Evolutionary conservation across 2,329 filamentous ascomycete species (phyloP), one percentile per base, ranked within the genome.

Genomic region (Sclerotinia glacialis): DNA sequence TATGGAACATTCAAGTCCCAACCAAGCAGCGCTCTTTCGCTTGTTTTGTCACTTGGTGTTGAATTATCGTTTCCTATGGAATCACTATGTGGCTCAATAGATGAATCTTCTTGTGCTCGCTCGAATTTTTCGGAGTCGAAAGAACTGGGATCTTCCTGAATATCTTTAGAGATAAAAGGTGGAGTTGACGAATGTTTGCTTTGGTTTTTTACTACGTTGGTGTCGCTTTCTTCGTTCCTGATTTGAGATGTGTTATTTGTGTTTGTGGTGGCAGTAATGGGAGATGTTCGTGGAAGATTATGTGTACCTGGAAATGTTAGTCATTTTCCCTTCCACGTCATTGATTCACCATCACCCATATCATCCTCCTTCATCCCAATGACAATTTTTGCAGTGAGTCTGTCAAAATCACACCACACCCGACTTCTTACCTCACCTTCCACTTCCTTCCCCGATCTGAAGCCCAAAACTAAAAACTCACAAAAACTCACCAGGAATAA

Each of bases 401-500:
- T 31, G 9, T 46, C 9, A 54, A 11, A 8, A n/a, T 31, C 26
- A 58, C 8, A 0, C 9, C 23, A 31, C 11, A 18, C 28, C 3
- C 16, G 8, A 21, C 7, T 9, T 7, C 54, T 18, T 1, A 46
- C n/a, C 7, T 60, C 3, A 14, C 5, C 2, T 11, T 28, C 3
- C 6, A n/a, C 42, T 21, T 14, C 5, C 8, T 14, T 23, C 6
- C 5, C 18, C 23, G 21, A 3, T 0, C 7, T 2, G 6, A 53
- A 34, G 14, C 5, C 12, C 11, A 6, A 53, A 9, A n/a, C 4
- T 3, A 16, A 18, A 34, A 34, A 34, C 2, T 40, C 37, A 40
- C 6, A 21, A 7, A 6, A 31, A n/a, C 56, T 60, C 56, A 60
- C 56, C 56, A 60, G 56, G 56, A 60, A 60, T 60, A 49, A 60